Evolutionary conservation across 495 filamentous ascomycete species (phyloP).

Genomic region (Parachaetomium inaequale): DNA sequence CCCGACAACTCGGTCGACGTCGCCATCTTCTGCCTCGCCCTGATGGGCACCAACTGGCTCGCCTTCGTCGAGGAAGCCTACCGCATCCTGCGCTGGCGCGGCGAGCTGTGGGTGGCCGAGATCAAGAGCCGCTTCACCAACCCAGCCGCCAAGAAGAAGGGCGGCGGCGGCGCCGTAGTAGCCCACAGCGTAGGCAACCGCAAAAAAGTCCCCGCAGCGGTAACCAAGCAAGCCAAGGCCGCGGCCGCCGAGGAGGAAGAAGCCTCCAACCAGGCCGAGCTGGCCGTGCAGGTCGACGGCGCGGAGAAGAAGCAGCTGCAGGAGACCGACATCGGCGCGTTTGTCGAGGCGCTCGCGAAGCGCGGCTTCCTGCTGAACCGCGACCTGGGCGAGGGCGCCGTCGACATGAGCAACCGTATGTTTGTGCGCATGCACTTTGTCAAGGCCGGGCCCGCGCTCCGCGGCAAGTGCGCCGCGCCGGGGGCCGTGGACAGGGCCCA

Average conservation of each 20-base stretch:
- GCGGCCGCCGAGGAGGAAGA: constrained; percentile 35
- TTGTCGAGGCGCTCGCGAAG: constrained; percentile 73
- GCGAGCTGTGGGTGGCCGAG: constrained; percentile 94
- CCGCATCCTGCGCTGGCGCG: constrained; percentile 81
- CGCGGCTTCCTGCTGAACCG: constrained; percentile 75
- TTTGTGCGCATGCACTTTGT: constrained; percentile 95
- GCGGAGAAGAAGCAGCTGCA: constrained; percentile 44
- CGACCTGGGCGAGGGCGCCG: constrained; percentile 47
- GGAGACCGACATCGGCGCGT: constrained; percentile 83
- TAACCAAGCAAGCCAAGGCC: constrained; percentile 51
- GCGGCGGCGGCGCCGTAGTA: constrained; percentile 42
- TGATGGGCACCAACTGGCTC: constrained; percentile 99
- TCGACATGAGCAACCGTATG: constrained; percentile 92
- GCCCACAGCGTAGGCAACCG: constrained; percentile 60
- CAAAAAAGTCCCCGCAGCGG: constrained; percentile 33
- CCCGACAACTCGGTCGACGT: constrained; percentile 70
- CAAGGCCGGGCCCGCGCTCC: constrained; percentile 64
- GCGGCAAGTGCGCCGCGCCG: constrained; percentile 60
- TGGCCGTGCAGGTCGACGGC: constrained; percentile 52
- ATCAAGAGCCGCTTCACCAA: constrained; percentile 87
- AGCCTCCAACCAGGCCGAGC: constrained; percentile 46
- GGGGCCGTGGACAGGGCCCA: neutral
- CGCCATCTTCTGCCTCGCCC: constrained; percentile 86
- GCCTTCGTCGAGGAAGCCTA: constrained; percentile 94
- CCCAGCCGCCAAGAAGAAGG: constrained; percentile 45